Base-by-base conservation (phyloP, 352 stramenopile species). In the Plasmopara viticola region DNA sequence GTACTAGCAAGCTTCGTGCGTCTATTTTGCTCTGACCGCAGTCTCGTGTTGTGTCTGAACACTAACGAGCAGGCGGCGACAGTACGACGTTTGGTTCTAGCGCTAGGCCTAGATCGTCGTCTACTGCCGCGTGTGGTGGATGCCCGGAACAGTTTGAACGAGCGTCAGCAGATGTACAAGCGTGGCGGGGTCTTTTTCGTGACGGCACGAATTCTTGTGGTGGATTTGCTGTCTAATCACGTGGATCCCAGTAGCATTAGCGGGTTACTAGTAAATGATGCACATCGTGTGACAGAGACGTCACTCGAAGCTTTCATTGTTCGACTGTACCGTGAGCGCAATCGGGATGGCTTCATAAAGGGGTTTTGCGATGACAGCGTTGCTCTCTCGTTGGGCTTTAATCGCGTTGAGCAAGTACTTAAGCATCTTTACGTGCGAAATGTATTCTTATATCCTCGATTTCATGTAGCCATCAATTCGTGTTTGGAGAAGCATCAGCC, bases 281-380 rank as follows among this genome's bases (percentile, higher is more conserved):
- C 92, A 0, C 95, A 98, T 51, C 75, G 87, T 30, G 89, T 98
- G 13, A 82, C 86, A 7, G 90, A 98, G 58, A 94, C 89, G 6
- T 98, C 90, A 8, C 97, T 95, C 10, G 94, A 98, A 55, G 95
- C 94, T 6, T 99, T 99, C 68, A 98, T 98, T 60, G 63, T 99
- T 20, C 72, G 95, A 15, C 80, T 99, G 30, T 98, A 96, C 69
- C 84, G 88, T 34, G 80, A 94, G 56, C 64, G 68, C 17, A 96
- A 95, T 66, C 72, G 71, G 14, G 65, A 78, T 12, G 96, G 95
- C 20, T 98, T 98, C 59, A 84, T 99, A 62, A 98, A 98, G 72
- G 96, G 84, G 3, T 98, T 99, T 68, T 95, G 86, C 6, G 94
- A 98, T 65, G 78, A 97, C 48, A 82, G 95, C 35, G 80, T 94